Evolutionary conservation across 2,329 filamentous ascomycete species (phyloP), one percentile per base, ranked within the genome.

Genomic region (Apiospora arundinis): DNA sequence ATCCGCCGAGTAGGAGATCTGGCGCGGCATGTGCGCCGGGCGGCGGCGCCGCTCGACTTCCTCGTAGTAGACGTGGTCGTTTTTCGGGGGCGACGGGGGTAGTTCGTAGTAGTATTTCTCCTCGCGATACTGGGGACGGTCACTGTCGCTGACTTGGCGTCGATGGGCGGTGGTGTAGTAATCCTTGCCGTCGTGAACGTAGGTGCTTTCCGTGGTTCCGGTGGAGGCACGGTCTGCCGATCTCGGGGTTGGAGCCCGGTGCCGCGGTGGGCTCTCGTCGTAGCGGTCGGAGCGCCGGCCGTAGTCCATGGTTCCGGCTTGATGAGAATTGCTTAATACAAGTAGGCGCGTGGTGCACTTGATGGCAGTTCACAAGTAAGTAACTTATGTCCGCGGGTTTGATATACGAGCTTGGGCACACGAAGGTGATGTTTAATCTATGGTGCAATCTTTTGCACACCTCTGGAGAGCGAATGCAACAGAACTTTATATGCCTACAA

Each of bases 21-120:
- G 56, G 18, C 56, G 56, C 16, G 32, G 23, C 46, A 49, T 45
- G 48, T 63, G 48, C 65, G 68, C 7, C 48, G 65, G 37, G 21
- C 49, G 70, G 14, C 25, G 70, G 18, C 49, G 70, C 42, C 66
- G 49, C 18, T 21, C 40, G 18, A 48, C 40, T n/a, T 49, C 11
- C 21, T 60, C 48, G 52, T 46, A 37, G 21, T 52, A 14, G 18
- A 56, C 52, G 21, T 56, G 4, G 14, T 25, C 18, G 45, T 56
- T 25, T 32, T n/a, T 63, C 32, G 32, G 32, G 2, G 21, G 56
- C 16, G 32, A 21, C 18, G 18, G 18, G 4, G 56, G 32, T 14
- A 63, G 18, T 1, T 37, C 56, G 21, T 63, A 63, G 56, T 37
- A n/a, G 18, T 45, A 45, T 5, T 18, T 16, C 42, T 63, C 32